Percentiles rank a stretch among this genome's conserved stretches.
phyloP scores from a whole-genome alignment of 768 basidiomycete species.

The Dendrothele bispora region DNA sequence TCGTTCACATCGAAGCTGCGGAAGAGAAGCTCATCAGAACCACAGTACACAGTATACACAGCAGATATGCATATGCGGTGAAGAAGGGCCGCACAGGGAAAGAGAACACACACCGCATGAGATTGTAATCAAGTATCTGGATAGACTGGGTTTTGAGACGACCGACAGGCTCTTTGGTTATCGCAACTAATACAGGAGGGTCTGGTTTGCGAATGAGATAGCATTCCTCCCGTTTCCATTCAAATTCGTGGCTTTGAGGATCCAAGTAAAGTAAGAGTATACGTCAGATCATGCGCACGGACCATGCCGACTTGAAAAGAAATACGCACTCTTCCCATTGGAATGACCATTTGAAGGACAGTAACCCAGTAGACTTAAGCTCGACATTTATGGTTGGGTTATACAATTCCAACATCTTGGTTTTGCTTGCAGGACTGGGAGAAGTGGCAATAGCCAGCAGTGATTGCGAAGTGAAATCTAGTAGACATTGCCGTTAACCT shows the following conservation, averaged over 20 bases:
- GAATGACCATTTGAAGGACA: conserved; percentile 78
- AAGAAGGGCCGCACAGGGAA: neutral
- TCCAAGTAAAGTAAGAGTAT: neutral
- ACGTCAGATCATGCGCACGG: too few species aligned
- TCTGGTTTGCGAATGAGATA: conserved; percentile 84
- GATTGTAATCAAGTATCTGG: conserved; percentile 84
- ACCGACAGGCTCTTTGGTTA: conserved; percentile 75
- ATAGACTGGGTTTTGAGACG: conserved; percentile 62
- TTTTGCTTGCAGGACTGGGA: conserved; percentile 64
- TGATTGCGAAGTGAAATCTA: conserved; percentile 74
- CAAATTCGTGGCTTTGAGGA: conserved; percentile 67
- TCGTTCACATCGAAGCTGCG: conserved; percentile 81
- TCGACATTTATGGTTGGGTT: conserved; percentile 74
- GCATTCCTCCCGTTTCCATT: conserved; percentile 85
- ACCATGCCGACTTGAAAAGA: neutral
- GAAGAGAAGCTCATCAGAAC: too few species aligned
- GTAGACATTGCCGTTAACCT: neutral
- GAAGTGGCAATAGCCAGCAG: conserved; percentile 69
- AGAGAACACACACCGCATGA: conserved; percentile 56
- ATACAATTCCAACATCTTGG: conserved; percentile 72
- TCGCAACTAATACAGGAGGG: conserved; percentile 80
- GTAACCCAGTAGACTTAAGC: conserved; percentile 69
- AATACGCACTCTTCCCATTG: conserved; percentile 77
- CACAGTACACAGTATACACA: too few species aligned
- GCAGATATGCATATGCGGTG: neutral